Evolutionary conservation across 1,139 yeast species (phyloP).

Genomic region (Suhomyces atakaporum): DNA sequence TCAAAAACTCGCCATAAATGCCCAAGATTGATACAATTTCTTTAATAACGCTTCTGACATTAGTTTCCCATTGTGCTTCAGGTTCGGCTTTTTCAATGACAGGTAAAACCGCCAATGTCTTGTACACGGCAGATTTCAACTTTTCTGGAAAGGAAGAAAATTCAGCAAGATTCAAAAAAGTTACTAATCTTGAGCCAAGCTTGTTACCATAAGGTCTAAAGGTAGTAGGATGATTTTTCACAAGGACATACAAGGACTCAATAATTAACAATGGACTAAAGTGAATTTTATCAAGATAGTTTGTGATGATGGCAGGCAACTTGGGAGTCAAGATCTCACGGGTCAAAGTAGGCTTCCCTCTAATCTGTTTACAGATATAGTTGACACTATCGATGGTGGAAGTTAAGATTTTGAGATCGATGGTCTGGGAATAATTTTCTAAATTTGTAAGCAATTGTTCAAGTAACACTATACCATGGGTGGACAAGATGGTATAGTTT

Average conservation of each 20-base stretch:
- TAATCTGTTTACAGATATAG: slow-evolving; percentile 54
- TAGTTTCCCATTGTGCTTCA: slow-evolving; percentile 50
- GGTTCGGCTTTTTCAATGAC: slow-evolving; percentile 54
- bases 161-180: slow-evolving; percentile 30
- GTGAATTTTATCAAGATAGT: slow-evolving; percentile 49
- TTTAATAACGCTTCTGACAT: slow-evolving; percentile 33
- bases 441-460: slow-evolving; percentile 56
- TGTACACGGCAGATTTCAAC: slow-evolving; percentile 46
- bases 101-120: slow-evolving; percentile 62
- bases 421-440: slow-evolving; percentile 49
- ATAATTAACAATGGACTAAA: slow-evolving; percentile 44
- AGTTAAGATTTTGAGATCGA: slow-evolving; percentile 44
- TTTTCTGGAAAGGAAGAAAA: slow-evolving; percentile 34
- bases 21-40: slow-evolving; percentile 56
- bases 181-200: slow-evolving; percentile 49
- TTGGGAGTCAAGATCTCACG: slow-evolving; percentile 85
- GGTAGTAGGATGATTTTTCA: slow-evolving; percentile 70
- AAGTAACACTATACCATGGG: slow-evolving; percentile 61
- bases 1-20: slow-evolving; percentile 60
- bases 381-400: slow-evolving; percentile 53
- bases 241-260: slow-evolving; percentile 50
- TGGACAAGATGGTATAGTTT: slow-evolving; percentile 56
- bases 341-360: slow-evolving; percentile 82
- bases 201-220: slow-evolving; percentile 77
- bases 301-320: slow-evolving; percentile 60